phyloP scores from a whole-genome alignment of 1,284 basidiomycete species.

The Trametes hirsuta region DNA sequence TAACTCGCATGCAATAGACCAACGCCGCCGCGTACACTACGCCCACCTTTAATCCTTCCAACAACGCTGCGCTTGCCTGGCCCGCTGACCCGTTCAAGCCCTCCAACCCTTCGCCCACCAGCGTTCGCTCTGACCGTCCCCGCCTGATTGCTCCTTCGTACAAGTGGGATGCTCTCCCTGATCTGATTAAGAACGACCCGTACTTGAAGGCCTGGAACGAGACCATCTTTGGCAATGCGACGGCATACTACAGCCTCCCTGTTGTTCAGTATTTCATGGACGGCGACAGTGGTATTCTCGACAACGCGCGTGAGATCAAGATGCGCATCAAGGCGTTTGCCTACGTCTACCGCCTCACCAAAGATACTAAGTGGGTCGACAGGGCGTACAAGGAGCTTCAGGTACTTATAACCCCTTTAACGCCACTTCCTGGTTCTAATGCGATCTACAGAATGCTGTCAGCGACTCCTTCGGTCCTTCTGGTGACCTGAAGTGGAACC shows the following conservation, averaged over 20 bases:
- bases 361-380: conserved; percentile 88
- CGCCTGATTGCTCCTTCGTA: conserved; percentile 90
- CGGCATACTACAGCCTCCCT: conserved; percentile 61
- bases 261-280: conserved; percentile 81
- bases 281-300: conserved; percentile 90
- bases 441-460: conserved; percentile 60
- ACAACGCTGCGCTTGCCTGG: conserved; percentile 63
- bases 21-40: conserved; percentile 75
- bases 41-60: conserved; percentile 70
- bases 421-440: neutral
- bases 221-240: conserved; percentile 91
- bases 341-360: conserved; percentile 90
- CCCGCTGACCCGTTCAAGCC: conserved; percentile 77
- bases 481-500: conserved; percentile 75
- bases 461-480: conserved; percentile 68
- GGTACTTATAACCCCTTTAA: conserved; percentile 46
- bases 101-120: conserved; percentile 57
- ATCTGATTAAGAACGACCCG: conserved; percentile 82
- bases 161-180: conserved; percentile 87
- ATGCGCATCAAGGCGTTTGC: conserved; percentile 90
- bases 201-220: conserved; percentile 91
- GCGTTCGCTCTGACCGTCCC: conserved; percentile 80
- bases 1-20: conserved; percentile 52
- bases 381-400: conserved; percentile 84
- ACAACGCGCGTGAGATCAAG: conserved; percentile 90